Evolutionary conservation across 2,329 filamentous ascomycete species (phyloP).

Genomic region (Calonectria pseudoturangicola): DNA sequence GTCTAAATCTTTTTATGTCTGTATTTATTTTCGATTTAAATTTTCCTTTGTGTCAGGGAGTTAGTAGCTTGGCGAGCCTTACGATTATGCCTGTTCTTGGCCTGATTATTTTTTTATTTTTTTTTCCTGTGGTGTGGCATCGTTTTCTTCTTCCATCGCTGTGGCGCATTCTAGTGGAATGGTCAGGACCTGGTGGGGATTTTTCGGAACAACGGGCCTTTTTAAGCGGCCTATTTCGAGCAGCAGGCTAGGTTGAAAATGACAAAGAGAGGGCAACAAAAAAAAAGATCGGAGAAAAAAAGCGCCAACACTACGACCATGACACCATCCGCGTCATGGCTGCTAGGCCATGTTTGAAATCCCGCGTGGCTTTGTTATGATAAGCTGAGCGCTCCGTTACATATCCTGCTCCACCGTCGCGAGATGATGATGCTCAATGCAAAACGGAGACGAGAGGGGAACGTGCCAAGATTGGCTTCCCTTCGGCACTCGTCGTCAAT

Average conservation of each 20-base stretch:
- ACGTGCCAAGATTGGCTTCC: constrained; percentile 9
- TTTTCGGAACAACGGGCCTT: too few relatives aligned
- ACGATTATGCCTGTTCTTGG: too few relatives aligned
- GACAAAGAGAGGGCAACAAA: not conserved
- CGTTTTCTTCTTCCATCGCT: too few relatives aligned
- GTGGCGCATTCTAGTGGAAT: not conserved
- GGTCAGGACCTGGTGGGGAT: not conserved
- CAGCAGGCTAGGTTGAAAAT: too few relatives aligned
- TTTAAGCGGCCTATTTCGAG: too few relatives aligned
- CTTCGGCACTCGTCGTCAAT: constrained; percentile 5
- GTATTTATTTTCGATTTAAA: not conserved
- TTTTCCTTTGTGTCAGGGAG: not conserved
- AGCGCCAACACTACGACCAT: not conserved
- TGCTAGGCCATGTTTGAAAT: constrained; percentile 8
- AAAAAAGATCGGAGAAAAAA: not conserved
- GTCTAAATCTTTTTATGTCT: not conserved
- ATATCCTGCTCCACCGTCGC: not conserved
- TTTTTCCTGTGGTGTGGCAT: not conserved
- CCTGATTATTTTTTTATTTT: too few relatives aligned
- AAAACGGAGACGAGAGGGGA: not conserved
- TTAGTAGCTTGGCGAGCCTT: not conserved
- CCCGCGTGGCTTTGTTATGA: not conserved
- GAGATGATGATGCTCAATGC: constrained; percentile 17
- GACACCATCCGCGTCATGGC: not conserved
- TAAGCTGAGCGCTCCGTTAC: not conserved